Conservation (phyloP, 2,329 filamentous ascomycete genomes). For the Stenocarpella maydis region DNA sequence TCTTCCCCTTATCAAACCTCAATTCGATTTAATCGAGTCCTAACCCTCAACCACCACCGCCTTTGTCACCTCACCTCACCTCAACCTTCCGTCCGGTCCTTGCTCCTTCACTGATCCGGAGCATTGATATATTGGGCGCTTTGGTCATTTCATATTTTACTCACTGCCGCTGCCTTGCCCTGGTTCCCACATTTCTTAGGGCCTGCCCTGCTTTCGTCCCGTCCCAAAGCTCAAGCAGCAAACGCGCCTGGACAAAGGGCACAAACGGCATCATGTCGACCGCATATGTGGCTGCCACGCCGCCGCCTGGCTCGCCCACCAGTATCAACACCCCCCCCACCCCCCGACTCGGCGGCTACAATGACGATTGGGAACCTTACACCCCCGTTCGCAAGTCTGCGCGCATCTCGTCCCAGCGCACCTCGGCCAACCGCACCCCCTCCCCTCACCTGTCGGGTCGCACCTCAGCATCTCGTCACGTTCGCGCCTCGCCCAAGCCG, state of each 20-base stretch:
- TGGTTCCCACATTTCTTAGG: slow-evolving; percentile 1
- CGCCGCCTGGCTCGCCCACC: slow-evolving; percentile 60
- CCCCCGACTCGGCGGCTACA: slow-evolving; percentile 73
- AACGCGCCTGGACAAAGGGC: slow-evolving; percentile 4
- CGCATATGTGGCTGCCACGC: slow-evolving; percentile 56
- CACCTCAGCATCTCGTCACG: slow-evolving; percentile 39
- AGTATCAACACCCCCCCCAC: slow-evolving; percentile 72
- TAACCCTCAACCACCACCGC: slow-evolving; percentile 24
- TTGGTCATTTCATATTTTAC: background rate
- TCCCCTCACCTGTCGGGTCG: slow-evolving; percentile 54
- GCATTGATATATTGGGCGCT: slow-evolving; percentile 14
- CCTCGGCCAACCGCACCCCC: slow-evolving; percentile 61
- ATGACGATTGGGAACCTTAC: slow-evolving; percentile 77
- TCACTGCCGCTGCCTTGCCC: slow-evolving; percentile 2
- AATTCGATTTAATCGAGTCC: background rate
- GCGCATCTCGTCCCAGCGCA: slow-evolving; percentile 65
- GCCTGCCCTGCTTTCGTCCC: background rate
- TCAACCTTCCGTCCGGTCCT: background rate
- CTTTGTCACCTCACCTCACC: background rate
- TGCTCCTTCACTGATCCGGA: background rate
- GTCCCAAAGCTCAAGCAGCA: background rate
- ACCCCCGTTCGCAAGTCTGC: slow-evolving; percentile 72
- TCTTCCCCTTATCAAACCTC: slow-evolving; percentile 33
- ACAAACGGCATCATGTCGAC: slow-evolving; percentile 25
- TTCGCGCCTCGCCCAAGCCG: slow-evolving; percentile 42